phyloP scores from a whole-genome alignment of 192 early-diverging fungal genomes.

The Coemansia sp. region DNA sequence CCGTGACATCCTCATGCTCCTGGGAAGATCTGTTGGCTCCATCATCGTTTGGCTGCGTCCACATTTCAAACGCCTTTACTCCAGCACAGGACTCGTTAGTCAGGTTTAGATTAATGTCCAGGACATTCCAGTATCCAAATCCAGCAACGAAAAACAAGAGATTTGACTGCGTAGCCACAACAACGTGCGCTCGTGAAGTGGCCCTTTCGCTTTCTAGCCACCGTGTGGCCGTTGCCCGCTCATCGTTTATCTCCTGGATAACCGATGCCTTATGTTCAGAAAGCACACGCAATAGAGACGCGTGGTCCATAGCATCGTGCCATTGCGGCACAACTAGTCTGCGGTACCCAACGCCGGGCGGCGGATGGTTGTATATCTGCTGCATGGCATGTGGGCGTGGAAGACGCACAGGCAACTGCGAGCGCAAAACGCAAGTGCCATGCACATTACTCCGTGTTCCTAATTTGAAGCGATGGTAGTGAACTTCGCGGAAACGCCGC shows the following conservation, averaged over 20 bases:
- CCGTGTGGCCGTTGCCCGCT: constrained; percentile 24
- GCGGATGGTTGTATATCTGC: constrained; percentile 41
- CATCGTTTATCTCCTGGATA: constrained; percentile 23
- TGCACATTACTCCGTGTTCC: constrained; percentile 54
- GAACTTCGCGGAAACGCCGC: constrained; percentile 52
- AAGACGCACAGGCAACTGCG: constrained; percentile 46
- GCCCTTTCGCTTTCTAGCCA: constrained; percentile 30
- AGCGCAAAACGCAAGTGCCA: constrained; percentile 44
- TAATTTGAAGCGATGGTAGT: constrained; percentile 49
- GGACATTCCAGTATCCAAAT: constrained; percentile 55
- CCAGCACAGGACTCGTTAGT: constrained; percentile 46
- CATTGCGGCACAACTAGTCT: constrained; percentile 17
- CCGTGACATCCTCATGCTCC: not conserved
- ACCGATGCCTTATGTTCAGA: constrained; percentile 23
- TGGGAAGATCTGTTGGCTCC: not conserved
- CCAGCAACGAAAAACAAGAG: constrained; percentile 50
- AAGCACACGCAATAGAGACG: not conserved
- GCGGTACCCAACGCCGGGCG: constrained; percentile 47
- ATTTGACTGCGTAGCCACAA: constrained; percentile 47
- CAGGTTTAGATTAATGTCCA: constrained; percentile 43
- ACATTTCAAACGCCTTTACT: constrained; percentile 53
- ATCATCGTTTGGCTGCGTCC: not conserved
- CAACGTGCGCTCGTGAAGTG: constrained; percentile 35
- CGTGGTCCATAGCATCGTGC: constrained; percentile 23
- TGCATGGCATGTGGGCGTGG: constrained; percentile 54